These are phyloP conservation scores for Phytophthora brassicae DNA, from an alignment of 352 stramenopile species.

Conservation along the genomic window DNA sequence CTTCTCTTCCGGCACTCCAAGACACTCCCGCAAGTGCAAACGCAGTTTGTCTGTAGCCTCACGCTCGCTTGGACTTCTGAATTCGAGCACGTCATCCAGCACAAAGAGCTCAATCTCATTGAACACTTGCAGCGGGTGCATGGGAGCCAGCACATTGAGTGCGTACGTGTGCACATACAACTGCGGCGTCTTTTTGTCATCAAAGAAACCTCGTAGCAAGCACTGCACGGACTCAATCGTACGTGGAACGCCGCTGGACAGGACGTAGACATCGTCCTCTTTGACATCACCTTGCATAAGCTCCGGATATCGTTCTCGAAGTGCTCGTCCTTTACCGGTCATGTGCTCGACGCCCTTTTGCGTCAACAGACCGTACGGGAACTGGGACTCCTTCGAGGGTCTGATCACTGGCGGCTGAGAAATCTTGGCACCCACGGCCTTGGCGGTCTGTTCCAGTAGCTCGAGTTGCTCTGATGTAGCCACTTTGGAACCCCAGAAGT, in stretches of 20 bases:
- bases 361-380: conserved; percentile 63
- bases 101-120: conserved; percentile 73
- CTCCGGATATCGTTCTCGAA: conserved; percentile 50
- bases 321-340: conserved; percentile 51
- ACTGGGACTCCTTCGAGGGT: conserved; percentile 39
- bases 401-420: conserved; percentile 45
- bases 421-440: conserved; percentile 47
- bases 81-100: conserved; percentile 48
- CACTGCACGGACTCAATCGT: conserved; percentile 81
- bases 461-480: conserved; percentile 55
- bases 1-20: conserved; percentile 49
- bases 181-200: conserved; percentile 20
- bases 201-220: conserved; percentile 71
- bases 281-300: conserved; percentile 39
- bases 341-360: conserved; percentile 73
- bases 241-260: conserved; percentile 75
- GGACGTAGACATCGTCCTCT: conserved; percentile 61
- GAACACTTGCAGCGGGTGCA: conserved; percentile 66
- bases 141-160: conserved; percentile 62
- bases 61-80: conserved; percentile 28
- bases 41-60: conserved; percentile 39
- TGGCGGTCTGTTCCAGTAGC: conserved; percentile 46
- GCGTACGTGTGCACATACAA: conserved; percentile 69
- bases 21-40: conserved; percentile 38
- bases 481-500: conserved; percentile 63